Conservation (phyloP, 2,329 filamentous ascomycete genomes). For the Geosmithia putterillii region DNA sequence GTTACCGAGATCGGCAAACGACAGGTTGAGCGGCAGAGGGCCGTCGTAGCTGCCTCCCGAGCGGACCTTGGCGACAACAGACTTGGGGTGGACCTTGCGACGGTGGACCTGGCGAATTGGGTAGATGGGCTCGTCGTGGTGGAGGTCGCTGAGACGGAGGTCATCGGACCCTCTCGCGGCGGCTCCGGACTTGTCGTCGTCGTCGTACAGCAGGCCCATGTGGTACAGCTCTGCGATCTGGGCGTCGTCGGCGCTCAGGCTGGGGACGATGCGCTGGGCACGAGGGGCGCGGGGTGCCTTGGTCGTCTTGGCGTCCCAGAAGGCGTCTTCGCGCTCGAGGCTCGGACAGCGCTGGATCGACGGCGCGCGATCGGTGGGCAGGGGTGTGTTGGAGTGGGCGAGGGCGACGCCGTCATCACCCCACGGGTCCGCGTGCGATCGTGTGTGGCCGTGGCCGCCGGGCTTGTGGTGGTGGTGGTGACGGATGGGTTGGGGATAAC, state of each 20-base stretch:
- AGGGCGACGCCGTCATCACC: conserved; percentile 20
- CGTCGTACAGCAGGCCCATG: conserved; percentile 31
- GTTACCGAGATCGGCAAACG: conserved; percentile 27
- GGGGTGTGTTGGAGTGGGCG: conserved; percentile 18
- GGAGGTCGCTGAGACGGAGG: conserved; percentile 21
- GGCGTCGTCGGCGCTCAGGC: conserved; percentile 17
- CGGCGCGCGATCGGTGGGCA: conserved; percentile 21
- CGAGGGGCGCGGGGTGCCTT: conserved; percentile 8
- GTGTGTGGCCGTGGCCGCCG: background rate
- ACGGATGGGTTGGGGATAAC: background rate
- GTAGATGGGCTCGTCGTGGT: conserved; percentile 23
- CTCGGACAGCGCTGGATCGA: conserved; percentile 21
- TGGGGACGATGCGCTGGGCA: conserved; percentile 3
- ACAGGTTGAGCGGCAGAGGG: conserved; percentile 24
- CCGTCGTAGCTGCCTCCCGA: conserved; percentile 9
- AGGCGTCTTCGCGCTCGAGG: conserved; percentile 34
- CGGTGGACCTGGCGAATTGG: conserved; percentile 22
- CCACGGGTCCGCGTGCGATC: background rate
- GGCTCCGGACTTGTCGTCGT: conserved; percentile 15
- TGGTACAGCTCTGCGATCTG: conserved; percentile 28
- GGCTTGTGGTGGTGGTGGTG: background rate
- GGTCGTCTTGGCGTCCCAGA: conserved; percentile 25
- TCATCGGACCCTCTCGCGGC: conserved; percentile 10
- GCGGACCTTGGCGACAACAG: conserved; percentile 9
- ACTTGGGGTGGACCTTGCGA: conserved; percentile 10